Evolutionary conservation across 2,329 filamentous ascomycete genomes (phyloP), one percentile per base, ranked within the genome.

Genomic region (Talaromyces islandicus): DNA sequence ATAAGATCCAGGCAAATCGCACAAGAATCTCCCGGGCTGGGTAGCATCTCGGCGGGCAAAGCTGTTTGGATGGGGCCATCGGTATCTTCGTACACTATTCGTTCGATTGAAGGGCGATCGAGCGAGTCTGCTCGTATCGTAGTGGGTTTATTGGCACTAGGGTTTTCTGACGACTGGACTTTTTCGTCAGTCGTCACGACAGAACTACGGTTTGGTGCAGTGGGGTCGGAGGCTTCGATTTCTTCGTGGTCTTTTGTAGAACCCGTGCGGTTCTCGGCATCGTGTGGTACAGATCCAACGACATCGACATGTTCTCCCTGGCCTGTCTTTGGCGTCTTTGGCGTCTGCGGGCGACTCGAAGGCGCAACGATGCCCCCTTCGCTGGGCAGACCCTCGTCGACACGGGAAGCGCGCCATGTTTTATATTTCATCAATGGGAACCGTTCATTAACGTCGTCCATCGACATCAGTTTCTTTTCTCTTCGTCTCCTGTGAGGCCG

Each of bases 391-490:
- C 93, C 94, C 73, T 95, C 86, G 60, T 88, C 85, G 60, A 92
- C 92, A 61, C 93, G 88, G 59, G 86, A 86, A 7, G 90, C 88
- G 61, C 94, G 89, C 93, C 94, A 99, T 57, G 84, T 85, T 80
- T 99, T 97, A 83, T 99, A 99, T 76, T 97, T 97, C 67, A 87
- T 88, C 78, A 97, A 86, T 0, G 94, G 93, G 69, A 99, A 99
- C 67, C 95, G 91, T 67, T 95, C 92, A 72, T 99, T 97, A 64
- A 99, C 94, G 77, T 99, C 94, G 63, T 99, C 94, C 87, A 97
- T 97, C 2, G 90, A 90, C 94, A 99, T 97, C 67, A 99, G 77
- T 75, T 97, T 99, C 86, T 99, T 99, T 76, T 99, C 94, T 62
- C 92, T 86, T 65, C 93, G 85, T 69, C 93, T 85, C 60, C 94